Evolutionary conservation across 116 monocot genomes (phyloP), one percentile per base, ranked within the genome.

Genomic region (Dioscorea cayenensis): DNA sequence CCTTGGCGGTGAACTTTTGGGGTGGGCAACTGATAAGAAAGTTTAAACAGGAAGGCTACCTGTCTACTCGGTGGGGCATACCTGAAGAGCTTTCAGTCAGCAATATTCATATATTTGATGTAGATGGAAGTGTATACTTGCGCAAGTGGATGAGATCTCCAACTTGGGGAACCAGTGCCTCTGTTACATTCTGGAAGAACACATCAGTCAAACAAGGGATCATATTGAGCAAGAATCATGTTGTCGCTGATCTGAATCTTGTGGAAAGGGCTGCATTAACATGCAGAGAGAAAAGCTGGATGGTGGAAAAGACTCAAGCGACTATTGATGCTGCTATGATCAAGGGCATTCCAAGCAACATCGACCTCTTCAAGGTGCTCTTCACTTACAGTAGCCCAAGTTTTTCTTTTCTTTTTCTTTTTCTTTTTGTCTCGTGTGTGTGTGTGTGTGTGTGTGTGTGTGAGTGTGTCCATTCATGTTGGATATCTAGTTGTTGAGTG

Each of bases 271-370:
- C 96, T 63, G 64, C 86, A 72, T 51, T 74, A 66, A 84, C 63
- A 59, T 96, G 96, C 81, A 92, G 74, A 83, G 86, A 88, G 78
- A 96, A 66, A 76, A 92, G 88, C 60, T 72, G 72, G 25, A 81
- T 87, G 70, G 84, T 90, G 63, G 90, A 96, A 73, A 90, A 77
- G 73, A 96, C 92, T 65, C 85, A 84, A 60, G 92, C 90, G 18
- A 90, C 96, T 29, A 90, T 96, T 70, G 90, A 89, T 83, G 96
- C 96, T 63, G 96, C 92, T 67, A 88, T 87, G 82, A 90, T 96
- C 48, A 73, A 96, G 78, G 96, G 96, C 51, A 96, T 96, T 73
- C 96, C 96, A 63, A 96, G 96, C 77, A 96, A 96, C 74, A 96
- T 96, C 64, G 92, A 96, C 60, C 92, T 96, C 76, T 90, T 95